Base-by-base conservation (phyloP, 2,329 filamentous ascomycete genomes). In the Tympanopsis confertula region DNA sequence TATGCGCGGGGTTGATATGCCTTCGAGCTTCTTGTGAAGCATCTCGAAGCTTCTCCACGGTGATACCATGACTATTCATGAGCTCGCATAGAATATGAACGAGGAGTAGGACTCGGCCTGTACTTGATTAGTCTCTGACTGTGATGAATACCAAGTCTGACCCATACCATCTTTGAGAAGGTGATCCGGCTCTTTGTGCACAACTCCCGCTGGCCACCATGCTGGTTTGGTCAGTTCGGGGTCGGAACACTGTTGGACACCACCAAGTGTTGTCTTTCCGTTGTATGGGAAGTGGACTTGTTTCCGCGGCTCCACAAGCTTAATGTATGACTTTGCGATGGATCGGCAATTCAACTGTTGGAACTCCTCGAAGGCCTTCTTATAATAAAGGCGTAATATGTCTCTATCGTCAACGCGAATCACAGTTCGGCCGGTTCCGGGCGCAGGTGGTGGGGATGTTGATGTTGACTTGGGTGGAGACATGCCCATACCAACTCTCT, bases 271-370 rank as follows among this genome's bases (percentile, higher is more conserved):
- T 32, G 50, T 55, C 13, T 50, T 49, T 26, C 54, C 54, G 38
- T 56, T 57, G 38, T 57, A 57, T 5, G 54, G 54, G 28, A 52
- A 55, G 32, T 56, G 55, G 19, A 54, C 54, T 40, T 57, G 54
- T 28, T 57, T 57, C 22, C 54, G 51, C 13, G 54, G 54, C 40
- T 57, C 54, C 4, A 57, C 50, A n/a, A 55, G 39, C 39, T 56
- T 57, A 42, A 57, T 47, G 38, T 53, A 57, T 33, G 54, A 54
- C 35, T 57, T 56, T 13, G 54, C 54, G 4, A 57, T 43, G 5
- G 54, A 49, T 14, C 54, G 52, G 22, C 53, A 57, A 39, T 57
- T 56, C n/a, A 50, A 51, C 44, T 57, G 54, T 36, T 57, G 53
- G 15, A 57, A 41, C 14, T 50, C 50, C 13, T 55, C 47, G 20